These are phyloP conservation scores for Lactifluus piperatus DNA, from an alignment of 768 basidiomycete species.

Conservation along the genomic window DNA sequence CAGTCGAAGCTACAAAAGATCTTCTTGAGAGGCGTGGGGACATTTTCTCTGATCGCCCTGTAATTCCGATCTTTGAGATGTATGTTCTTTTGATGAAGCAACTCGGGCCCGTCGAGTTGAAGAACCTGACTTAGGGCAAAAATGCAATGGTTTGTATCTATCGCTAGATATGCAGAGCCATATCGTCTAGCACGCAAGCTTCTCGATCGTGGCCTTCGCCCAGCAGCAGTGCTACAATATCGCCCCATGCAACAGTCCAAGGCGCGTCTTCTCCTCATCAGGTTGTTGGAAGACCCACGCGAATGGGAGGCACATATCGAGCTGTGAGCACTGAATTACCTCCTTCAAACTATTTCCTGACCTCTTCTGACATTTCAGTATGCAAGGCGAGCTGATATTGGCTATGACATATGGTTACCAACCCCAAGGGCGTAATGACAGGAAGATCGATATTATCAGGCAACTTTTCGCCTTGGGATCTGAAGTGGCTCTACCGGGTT, in stretches of 20 bases:
- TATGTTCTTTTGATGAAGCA: not conserved
- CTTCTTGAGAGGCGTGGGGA: constrained; percentile 45
- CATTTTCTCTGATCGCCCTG: constrained; percentile 17
- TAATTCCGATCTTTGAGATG: constrained; percentile 3
- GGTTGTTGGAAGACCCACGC: not conserved
- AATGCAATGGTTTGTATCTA: not conserved
- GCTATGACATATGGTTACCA: constrained; percentile 4
- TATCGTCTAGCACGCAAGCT: not conserved
- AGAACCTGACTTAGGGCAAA: not conserved
- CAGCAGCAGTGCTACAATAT: not conserved
- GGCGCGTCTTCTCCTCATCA: not conserved
- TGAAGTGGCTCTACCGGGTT: not conserved
- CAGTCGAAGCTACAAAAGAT: constrained; percentile 35
- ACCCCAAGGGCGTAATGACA: not conserved
- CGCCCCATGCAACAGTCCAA: not conserved
- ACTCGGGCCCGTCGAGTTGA: not conserved
- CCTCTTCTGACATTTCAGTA: not conserved
- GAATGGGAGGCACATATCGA: not conserved
- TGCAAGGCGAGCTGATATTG: not conserved
- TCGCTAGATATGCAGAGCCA: not conserved
- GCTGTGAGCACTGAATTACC: not conserved
- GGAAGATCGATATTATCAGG: not conserved
- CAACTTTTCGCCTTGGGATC: not conserved
- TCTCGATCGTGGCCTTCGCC: not conserved
- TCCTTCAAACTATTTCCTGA: not conserved